Conservation (phyloP, 2,329 filamentous ascomycete species). For the Colletotrichum liriopes region DNA sequence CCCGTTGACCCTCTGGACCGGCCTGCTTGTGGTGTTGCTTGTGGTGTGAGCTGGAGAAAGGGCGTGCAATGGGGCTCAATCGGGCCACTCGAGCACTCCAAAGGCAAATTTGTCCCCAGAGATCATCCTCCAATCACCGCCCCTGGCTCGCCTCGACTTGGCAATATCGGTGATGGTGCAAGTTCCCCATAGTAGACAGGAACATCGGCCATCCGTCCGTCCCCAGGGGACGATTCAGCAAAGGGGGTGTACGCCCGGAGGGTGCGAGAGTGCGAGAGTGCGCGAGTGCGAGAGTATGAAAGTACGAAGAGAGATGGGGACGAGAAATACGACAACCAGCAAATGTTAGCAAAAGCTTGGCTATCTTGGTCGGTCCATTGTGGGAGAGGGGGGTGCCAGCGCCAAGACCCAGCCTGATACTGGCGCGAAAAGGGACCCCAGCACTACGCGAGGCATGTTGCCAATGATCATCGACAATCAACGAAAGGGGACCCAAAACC, state of each 20-base stretch:
- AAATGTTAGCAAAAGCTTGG: constrained; percentile 5
- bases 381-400: background rate
- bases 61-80: background rate
- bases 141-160: constrained; percentile 26
- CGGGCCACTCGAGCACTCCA: background rate
- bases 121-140: constrained; percentile 32
- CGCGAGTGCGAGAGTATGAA: background rate
- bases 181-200: background rate
- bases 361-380: background rate
- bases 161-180: background rate
- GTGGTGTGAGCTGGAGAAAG: background rate
- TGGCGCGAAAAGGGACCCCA: background rate
- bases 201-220: background rate
- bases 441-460: constrained; percentile 5
- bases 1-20: background rate
- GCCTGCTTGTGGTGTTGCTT: background rate
- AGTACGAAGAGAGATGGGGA: background rate
- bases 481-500: background rate
- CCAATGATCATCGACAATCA: background rate
- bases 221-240: background rate
- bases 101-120: background rate
- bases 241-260: background rate
- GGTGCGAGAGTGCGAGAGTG: background rate
- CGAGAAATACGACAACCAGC: background rate
- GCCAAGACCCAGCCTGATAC: constrained; percentile 5